A percentile compares a stretch with the other conserved stretches of the same genome.
phyloP scores from a whole-genome alignment of 495 filamentous ascomycete species.

The Clavariopsis aquatica region DNA sequence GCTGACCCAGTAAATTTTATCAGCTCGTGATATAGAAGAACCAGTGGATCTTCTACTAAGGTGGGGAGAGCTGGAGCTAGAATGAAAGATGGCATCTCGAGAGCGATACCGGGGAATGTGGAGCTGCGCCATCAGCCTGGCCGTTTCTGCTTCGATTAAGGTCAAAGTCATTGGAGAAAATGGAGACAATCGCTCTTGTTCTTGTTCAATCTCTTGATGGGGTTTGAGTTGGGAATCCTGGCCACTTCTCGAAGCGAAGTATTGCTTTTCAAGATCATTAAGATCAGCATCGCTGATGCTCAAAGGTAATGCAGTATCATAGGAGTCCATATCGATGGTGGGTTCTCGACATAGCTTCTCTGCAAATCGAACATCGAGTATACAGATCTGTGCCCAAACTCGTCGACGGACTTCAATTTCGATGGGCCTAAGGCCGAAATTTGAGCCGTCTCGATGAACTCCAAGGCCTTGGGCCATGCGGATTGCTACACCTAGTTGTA shows the following conservation, averaged over 20 bases:
- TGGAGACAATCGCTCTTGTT: slow-evolving; percentile 19
- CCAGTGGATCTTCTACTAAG: not conserved
- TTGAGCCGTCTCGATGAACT: slow-evolving; percentile 23
- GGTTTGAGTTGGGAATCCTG: slow-evolving; percentile 8
- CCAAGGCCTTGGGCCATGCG: slow-evolving; percentile 27
- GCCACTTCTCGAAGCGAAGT: not conserved
- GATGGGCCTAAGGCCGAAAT: slow-evolving; percentile 20
- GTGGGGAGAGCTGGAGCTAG: not conserved
- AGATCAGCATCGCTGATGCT: slow-evolving; percentile 27
- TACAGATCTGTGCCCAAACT: slow-evolving; percentile 33
- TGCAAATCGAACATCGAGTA: slow-evolving; percentile 27
- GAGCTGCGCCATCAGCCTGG: slow-evolving; percentile 18
- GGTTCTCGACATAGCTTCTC: slow-evolving; percentile 32
- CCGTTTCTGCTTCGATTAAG: slow-evolving; percentile 20
- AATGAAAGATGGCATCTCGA: slow-evolving; percentile 20
- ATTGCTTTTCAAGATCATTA: slow-evolving; percentile 18
- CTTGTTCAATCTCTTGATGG: slow-evolving; percentile 19
- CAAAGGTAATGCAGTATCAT: slow-evolving; percentile 28
- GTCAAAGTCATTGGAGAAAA: slow-evolving; percentile 26
- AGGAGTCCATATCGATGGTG: slow-evolving; percentile 13
- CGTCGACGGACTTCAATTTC: slow-evolving; percentile 28
- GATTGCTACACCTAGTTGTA: slow-evolving; percentile 15
- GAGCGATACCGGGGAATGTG: slow-evolving; percentile 1
- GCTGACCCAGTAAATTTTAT: slow-evolving; percentile 2
- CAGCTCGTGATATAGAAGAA: not conserved